phyloP scores from a whole-genome alignment of 176 grass and related monocot genomes.

The Aechmea fasciata region DNA sequence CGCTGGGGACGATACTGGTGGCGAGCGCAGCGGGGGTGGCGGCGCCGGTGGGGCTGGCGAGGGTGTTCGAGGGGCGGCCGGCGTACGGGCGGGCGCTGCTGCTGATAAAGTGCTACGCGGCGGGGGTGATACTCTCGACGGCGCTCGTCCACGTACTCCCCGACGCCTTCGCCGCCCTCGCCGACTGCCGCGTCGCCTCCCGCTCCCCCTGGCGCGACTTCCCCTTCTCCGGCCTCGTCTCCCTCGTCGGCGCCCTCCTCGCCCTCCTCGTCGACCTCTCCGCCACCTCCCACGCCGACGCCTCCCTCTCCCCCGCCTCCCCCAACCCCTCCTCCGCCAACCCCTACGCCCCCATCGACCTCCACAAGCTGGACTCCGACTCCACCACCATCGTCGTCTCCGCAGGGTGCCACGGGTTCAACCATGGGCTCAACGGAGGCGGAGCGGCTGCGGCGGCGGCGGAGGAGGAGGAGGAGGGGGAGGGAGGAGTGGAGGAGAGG shows the following conservation, averaged over 20 bases:
- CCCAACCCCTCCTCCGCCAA: slow-evolving; percentile 6
- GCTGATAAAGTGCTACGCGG: slow-evolving; percentile 94
- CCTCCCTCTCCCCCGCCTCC: background rate
- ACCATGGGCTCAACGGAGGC: too few species aligned
- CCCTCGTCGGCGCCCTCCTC: slow-evolving; percentile 73
- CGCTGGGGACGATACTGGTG: slow-evolving; percentile 55
- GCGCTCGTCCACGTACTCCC: slow-evolving; percentile 95
- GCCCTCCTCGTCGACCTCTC: slow-evolving; percentile 87
- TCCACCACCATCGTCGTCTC: slow-evolving; percentile 1
- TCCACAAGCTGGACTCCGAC: slow-evolving; percentile 9
- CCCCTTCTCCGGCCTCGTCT: slow-evolving; percentile 81
- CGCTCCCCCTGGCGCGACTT: slow-evolving; percentile 65
- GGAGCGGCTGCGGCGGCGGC: slow-evolving; percentile 32
- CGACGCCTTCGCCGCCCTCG: slow-evolving; percentile 67
- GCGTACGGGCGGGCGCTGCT: slow-evolving; percentile 54
- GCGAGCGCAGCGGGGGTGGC: slow-evolving; percentile 26
- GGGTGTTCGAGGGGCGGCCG: slow-evolving; percentile 40
- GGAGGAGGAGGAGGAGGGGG: slow-evolving; percentile 8
- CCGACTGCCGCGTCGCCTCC: slow-evolving; percentile 59
- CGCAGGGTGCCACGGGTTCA: slow-evolving; percentile 38
- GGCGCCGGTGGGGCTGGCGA: slow-evolving; percentile 58
- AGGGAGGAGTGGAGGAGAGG: slow-evolving; percentile 42
- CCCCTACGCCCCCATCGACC: slow-evolving; percentile 44
- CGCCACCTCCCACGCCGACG: slow-evolving; percentile 56
- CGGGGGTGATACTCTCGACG: slow-evolving; percentile 92